phyloP scores from a whole-genome alignment of 176 grass and related monocot genomes.

The Carex kokanica region DNA sequence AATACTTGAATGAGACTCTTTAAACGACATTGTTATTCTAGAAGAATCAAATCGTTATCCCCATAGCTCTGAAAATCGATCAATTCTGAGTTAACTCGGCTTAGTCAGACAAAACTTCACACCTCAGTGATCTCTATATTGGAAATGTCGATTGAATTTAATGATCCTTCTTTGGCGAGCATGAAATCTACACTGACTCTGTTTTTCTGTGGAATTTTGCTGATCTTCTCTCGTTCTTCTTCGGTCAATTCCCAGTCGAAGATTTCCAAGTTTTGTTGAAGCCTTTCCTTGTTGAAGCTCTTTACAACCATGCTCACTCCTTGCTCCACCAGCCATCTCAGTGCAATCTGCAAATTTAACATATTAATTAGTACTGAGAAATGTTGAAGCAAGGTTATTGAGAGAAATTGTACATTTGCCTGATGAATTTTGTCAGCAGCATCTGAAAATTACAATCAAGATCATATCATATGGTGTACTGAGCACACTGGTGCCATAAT shows the following conservation, averaged over 20 bases:
- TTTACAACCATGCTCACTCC: slow-evolving; percentile 47
- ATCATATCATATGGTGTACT: neutral
- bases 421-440: neutral
- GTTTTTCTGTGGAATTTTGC: slow-evolving; percentile 43
- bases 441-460: neutral
- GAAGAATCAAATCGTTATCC: too few relatives aligned
- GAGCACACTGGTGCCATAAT: neutral
- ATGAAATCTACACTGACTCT: neutral
- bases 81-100: too few relatives aligned
- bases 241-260: slow-evolving; percentile 59
- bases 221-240: slow-evolving; percentile 46
- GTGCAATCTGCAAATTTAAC: slow-evolving; percentile 36
- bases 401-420: slow-evolving; percentile 18
- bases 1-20: too few relatives aligned
- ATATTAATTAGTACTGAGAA: neutral
- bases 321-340: slow-evolving; percentile 67
- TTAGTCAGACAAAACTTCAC: neutral
- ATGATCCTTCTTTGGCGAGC: slow-evolving; percentile 38
- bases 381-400: too few relatives aligned
- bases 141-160: slow-evolving; percentile 24
- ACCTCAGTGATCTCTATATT: slow-evolving; percentile 46
- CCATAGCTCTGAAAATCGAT: too few relatives aligned
- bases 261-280: slow-evolving; percentile 41
- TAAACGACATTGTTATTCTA: too few relatives aligned
- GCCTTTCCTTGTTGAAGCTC: slow-evolving; percentile 44